A percentile compares a stretch with the other conserved stretches of the same genome.
Conservation (phyloP, 2,329 filamentous ascomycete genomes). For the Colletotrichum nymphaeae region DNA sequence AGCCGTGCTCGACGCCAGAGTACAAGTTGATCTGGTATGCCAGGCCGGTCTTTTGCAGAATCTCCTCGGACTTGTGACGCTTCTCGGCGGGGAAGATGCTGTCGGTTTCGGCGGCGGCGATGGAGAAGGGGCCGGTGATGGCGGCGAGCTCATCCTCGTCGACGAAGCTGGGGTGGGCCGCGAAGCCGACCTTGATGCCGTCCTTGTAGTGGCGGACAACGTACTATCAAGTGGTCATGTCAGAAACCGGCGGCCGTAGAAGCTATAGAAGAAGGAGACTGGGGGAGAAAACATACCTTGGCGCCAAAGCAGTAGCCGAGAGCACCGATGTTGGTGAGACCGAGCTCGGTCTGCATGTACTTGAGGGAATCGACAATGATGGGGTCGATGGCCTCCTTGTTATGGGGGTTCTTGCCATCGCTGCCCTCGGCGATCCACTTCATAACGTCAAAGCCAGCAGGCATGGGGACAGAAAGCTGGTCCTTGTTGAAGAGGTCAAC, state of each 20-base stretch:
- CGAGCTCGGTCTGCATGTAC: conserved; percentile 66
- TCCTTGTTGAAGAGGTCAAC: conserved; percentile 54
- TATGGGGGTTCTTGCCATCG: conserved; percentile 60
- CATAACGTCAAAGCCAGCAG: conserved; percentile 43
- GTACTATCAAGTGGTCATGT: conserved; percentile 59
- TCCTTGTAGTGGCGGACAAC: conserved; percentile 73
- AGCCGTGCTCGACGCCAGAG: conserved; percentile 79
- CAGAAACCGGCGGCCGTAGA: background rate
- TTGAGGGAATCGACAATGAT: conserved; percentile 56
- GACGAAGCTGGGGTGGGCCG: conserved; percentile 83
- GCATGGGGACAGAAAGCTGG: conserved; percentile 57
- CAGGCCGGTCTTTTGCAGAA: conserved; percentile 65
- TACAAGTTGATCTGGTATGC: conserved; percentile 84
- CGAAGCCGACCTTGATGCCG: conserved; percentile 76
- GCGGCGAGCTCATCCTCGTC: conserved; percentile 72
- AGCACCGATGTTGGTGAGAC: conserved; percentile 69
- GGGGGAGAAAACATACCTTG: conserved; percentile 59
- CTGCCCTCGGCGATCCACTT: conserved; percentile 53
- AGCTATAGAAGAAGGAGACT: background rate
- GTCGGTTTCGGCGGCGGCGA: conserved; percentile 74
- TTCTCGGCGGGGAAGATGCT: conserved; percentile 72
- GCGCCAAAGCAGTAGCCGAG: conserved; percentile 83
- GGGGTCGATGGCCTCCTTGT: conserved; percentile 45
- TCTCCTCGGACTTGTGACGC: conserved; percentile 73
- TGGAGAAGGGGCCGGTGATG: conserved; percentile 76